Percentiles rank a stretch among this genome's conserved stretches.
These are phyloP conservation scores for Balakata baccata DNA, from an alignment of 345 rosid species.

Conservation along the genomic window DNA sequence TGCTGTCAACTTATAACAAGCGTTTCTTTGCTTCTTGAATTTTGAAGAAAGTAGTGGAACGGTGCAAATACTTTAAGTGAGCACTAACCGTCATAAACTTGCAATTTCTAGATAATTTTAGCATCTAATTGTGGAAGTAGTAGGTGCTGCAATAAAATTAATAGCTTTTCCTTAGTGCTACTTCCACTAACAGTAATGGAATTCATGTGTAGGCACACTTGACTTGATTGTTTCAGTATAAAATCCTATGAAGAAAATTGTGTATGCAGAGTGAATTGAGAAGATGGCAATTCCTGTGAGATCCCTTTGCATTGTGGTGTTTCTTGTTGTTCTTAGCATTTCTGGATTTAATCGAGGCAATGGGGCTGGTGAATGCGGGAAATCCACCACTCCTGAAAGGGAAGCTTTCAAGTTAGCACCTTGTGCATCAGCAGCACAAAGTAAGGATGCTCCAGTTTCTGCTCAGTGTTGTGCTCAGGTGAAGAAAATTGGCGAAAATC, in stretches of 20 bases:
- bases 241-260: constrained; percentile 25
- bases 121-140: constrained; percentile 20
- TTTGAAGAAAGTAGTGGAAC: constrained; percentile 24
- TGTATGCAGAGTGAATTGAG: constrained; percentile 17
- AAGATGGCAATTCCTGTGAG: constrained; percentile 46
- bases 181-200: constrained; percentile 49
- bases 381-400: constrained; percentile 54
- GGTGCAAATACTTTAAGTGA: constrained; percentile 23
- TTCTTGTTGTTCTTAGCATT: constrained; percentile 40
- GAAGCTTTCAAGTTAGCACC: constrained; percentile 87
- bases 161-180: constrained; percentile 43
- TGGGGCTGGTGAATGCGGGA: constrained; percentile 84
- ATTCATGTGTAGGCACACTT: constrained; percentile 27
- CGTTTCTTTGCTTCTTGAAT: background rate
- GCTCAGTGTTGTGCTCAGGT: constrained; percentile 63
- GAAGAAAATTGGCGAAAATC: constrained; percentile 67
- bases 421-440: constrained; percentile 69
- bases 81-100: constrained; percentile 32
- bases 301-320: constrained; percentile 32
- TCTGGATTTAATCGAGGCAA: constrained; percentile 36
- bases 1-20: no score
- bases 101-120: constrained; percentile 21
- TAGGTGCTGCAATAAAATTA: constrained; percentile 43
- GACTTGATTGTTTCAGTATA: constrained; percentile 37
- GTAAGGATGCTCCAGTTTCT: constrained; percentile 51